These are phyloP conservation scores for Xylariaceae sp. DNA, from an alignment of 2,329 filamentous ascomycete species.

Conservation along the genomic window DNA sequence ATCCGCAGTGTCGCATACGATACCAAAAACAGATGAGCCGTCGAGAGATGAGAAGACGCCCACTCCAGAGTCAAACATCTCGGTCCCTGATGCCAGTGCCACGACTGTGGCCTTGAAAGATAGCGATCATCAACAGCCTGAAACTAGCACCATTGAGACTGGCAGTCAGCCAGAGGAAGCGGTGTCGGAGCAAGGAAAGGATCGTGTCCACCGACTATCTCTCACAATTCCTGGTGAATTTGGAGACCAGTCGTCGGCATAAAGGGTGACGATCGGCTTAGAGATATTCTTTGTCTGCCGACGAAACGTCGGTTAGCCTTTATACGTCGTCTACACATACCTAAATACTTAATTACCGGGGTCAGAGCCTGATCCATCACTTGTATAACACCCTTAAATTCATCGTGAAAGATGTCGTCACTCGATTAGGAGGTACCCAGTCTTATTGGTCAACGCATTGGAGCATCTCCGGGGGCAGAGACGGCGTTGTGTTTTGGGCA, in stretches of 20 bases:
- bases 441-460: constrained; percentile 15
- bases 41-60: constrained; percentile 6
- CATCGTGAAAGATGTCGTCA: constrained; percentile 8
- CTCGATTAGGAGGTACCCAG: constrained; percentile 9
- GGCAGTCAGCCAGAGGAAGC: constrained; percentile 18
- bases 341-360: constrained; percentile 11
- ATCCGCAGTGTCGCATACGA: constrained; percentile 13
- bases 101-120: constrained; percentile 1
- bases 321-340: constrained; percentile 11
- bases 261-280: constrained; percentile 6
- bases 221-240: constrained; percentile 34
- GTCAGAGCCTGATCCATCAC: constrained; percentile 12
- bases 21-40: constrained; percentile 6
- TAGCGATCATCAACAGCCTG: constrained; percentile 11
- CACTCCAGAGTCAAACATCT: neutral
- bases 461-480: constrained; percentile 14
- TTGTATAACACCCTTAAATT: constrained; percentile 25
- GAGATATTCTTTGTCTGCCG: constrained; percentile 7
- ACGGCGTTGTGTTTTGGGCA: constrained; percentile 18
- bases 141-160: constrained; percentile 9
- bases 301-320: constrained; percentile 17
- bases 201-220: constrained; percentile 31
- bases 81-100: neutral
- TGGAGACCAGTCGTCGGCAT: constrained; percentile 14
- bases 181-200: constrained; percentile 24